Evolutionary conservation across 2,329 filamentous ascomycete species (phyloP).

Genomic region (Cephalotrichum gorgonifer): DNA sequence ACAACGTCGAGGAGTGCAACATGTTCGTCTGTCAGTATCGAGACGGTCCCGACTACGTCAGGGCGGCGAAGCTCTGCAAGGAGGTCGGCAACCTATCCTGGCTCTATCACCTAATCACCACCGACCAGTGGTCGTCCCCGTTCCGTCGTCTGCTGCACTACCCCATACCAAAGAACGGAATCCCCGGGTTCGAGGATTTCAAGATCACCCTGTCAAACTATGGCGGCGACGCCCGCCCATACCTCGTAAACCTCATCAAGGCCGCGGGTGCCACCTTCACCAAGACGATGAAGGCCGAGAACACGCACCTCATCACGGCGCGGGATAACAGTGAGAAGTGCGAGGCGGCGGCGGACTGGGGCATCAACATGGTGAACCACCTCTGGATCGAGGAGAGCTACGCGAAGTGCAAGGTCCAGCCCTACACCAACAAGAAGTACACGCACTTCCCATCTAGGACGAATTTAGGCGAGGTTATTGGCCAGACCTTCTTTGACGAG

Average conservation of each 20-base stretch:
- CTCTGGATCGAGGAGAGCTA: conserved; percentile 98
- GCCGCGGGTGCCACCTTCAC: conserved; percentile 83
- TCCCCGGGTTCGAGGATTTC: conserved; percentile 67
- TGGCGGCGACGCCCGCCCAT: conserved; percentile 83
- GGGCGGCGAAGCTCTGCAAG: conserved; percentile 65
- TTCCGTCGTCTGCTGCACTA: conserved; percentile 80
- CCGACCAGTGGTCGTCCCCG: conserved; percentile 82
- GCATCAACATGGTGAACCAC: conserved; percentile 82
- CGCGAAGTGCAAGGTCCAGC: conserved; percentile 70
- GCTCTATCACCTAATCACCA: conserved; percentile 85
- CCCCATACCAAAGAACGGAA: conserved; percentile 64
- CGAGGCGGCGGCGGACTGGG: conserved; percentile 85
- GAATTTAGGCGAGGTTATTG: conserved; percentile 86
- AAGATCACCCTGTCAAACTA: conserved; percentile 93
- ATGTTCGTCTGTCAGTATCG: conserved; percentile 84
- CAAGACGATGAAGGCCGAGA: conserved; percentile 88
- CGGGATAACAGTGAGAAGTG: conserved; percentile 88
- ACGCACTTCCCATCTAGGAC: conserved; percentile 80
- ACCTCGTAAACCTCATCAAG: conserved; percentile 82
- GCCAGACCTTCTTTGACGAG: conserved; percentile 72
- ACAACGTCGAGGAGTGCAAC: conserved; percentile 58
- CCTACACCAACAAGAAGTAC: conserved; percentile 64
- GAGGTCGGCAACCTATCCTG: conserved; percentile 88
- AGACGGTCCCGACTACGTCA: conserved; percentile 66
- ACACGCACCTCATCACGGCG: conserved; percentile 91